phyloP scores from a whole-genome alignment of 179 eudicot genomes.

The Heliamphora ciliata region DNA sequence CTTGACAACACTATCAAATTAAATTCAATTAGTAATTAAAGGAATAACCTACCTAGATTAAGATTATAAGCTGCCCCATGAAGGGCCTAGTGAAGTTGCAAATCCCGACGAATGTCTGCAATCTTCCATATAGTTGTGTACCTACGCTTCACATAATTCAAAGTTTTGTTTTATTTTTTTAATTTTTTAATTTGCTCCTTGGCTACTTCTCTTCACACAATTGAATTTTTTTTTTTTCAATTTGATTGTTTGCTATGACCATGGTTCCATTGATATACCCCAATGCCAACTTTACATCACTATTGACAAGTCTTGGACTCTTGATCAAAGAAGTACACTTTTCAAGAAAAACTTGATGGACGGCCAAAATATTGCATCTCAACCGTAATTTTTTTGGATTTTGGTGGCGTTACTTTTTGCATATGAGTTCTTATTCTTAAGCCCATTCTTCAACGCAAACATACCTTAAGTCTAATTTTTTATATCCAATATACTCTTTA shows the following conservation, averaged over 20 bases:
- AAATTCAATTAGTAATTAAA: no score
- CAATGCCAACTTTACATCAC: not conserved
- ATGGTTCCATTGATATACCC: not conserved
- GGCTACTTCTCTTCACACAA: not conserved
- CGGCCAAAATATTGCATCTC: not conserved
- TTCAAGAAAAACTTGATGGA: not conserved
- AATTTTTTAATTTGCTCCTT: no score
- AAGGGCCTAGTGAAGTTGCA: slow-evolving; percentile 5
- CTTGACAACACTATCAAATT: no score
- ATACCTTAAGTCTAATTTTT: not conserved
- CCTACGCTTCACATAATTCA: not conserved
- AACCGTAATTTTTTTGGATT: not conserved
- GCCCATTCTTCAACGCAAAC: not conserved
- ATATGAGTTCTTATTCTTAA: not conserved
- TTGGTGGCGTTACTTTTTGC: not conserved
- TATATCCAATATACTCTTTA: not conserved
- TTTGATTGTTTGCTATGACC: not conserved
- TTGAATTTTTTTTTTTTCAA: not conserved
- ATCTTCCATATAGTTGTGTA: not conserved
- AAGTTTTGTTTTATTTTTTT: no score
- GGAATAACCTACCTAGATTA: not conserved
- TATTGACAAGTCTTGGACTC: not conserved
- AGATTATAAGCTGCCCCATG: not conserved
- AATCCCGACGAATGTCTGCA: not conserved
- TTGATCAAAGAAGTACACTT: not conserved